A percentile compares a stretch with the other conserved stretches of the same genome.
Evolutionary conservation across 2,329 filamentous ascomycete species (phyloP).

Genomic region (Fusarium avenaceum): DNA sequence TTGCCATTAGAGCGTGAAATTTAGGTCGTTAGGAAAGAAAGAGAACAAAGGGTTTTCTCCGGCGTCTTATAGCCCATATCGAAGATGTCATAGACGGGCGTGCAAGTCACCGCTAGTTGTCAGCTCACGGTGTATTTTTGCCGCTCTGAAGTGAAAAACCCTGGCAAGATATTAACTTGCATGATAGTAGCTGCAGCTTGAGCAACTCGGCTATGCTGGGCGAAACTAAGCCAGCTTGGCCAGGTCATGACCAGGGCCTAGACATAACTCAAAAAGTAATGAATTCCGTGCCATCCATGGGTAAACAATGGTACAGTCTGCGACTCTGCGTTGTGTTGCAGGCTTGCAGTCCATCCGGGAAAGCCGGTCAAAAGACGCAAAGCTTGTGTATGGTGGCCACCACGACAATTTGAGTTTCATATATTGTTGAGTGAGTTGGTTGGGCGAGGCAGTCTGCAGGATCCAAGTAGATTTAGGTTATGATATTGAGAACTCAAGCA

Average conservation of each 20-base stretch:
- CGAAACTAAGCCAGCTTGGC: neutral
- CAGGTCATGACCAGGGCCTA: slow-evolving; percentile 2
- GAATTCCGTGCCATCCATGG: slow-evolving; percentile 14
- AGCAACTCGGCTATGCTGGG: neutral
- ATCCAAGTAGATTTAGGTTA: neutral
- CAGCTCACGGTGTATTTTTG: slow-evolving; percentile 2
- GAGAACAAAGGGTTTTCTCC: neutral
- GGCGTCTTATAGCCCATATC: neutral
- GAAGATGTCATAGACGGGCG: slow-evolving; percentile 3
- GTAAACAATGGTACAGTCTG: slow-evolving; percentile 5
- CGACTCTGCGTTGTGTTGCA: slow-evolving; percentile 18
- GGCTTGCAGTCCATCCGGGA: slow-evolving; percentile 19
- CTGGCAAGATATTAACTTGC: slow-evolving; percentile 9
- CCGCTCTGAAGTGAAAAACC: neutral
- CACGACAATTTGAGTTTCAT: slow-evolving; percentile 34
- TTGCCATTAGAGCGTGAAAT: neutral
- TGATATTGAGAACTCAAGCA: neutral
- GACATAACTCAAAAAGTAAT: slow-evolving; percentile 1
- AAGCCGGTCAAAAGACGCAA: no score
- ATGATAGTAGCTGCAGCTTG: slow-evolving; percentile 8
- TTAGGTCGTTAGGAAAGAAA: neutral
- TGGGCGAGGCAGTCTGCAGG: slow-evolving; percentile 20
- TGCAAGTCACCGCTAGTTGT: slow-evolving; percentile 11
- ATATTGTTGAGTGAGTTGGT: slow-evolving; percentile 1
- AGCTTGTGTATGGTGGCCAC: no score